Evolutionary conservation across 352 stramenopile genomes (phyloP).

Genomic region (Phytophthora sp.): DNA sequence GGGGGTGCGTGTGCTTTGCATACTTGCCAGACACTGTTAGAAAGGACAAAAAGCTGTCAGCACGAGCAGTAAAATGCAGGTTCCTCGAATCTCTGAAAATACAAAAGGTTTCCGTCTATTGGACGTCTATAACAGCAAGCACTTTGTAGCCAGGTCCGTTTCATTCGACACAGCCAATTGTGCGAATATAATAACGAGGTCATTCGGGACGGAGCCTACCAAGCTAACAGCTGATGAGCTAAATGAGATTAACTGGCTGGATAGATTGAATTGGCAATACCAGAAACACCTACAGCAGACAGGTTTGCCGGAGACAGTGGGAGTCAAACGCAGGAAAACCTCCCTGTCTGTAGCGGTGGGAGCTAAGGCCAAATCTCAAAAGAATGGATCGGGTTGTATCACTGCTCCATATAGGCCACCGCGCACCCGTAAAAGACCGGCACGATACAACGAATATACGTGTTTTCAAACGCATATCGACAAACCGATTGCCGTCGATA

Average conservation of each 20-base stretch:
- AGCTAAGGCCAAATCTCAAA: neutral
- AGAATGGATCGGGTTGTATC: neutral
- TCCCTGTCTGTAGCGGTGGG: neutral
- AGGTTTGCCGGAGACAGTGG: conserved; percentile 2
- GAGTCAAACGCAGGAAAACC: conserved; percentile 1
- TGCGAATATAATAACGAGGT: neutral
- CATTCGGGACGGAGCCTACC: neutral
- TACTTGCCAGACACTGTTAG: neutral
- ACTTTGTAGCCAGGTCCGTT: neutral
- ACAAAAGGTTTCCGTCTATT: conserved; percentile 1
- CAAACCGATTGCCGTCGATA: conserved; percentile 1
- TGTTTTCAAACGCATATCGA: conserved; percentile 15
- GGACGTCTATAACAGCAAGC: conserved; percentile 6
- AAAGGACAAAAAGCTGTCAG: conserved; percentile 6
- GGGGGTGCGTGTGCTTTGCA: conserved; percentile 2
- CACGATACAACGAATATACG: neutral
- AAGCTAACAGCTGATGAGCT: neutral
- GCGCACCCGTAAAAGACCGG: neutral
- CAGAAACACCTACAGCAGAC: neutral
- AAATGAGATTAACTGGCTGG: neutral
- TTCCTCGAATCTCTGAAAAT: conserved; percentile 6
- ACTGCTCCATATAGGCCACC: neutral
- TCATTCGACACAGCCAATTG: neutral
- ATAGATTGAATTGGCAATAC: neutral
- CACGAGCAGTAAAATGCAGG: conserved; percentile 1